Percentiles rank a stretch among this genome's conserved stretches.
Evolutionary conservation across 768 basidiomycete genomes (phyloP).

Genomic region (Boletus subcaerulescens): DNA sequence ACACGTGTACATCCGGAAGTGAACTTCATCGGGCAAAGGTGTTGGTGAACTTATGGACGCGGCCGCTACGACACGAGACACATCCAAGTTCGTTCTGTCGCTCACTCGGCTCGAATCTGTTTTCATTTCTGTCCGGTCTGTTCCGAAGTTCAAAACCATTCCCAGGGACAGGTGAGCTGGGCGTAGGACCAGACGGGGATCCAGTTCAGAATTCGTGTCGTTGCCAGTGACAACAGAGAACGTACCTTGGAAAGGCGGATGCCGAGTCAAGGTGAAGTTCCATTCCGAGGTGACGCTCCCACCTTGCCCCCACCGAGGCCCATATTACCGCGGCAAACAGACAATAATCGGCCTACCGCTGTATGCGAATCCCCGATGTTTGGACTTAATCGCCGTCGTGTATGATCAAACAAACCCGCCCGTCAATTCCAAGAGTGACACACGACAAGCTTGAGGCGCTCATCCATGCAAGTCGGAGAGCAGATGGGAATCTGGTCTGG

Average conservation of each 20-base stretch:
- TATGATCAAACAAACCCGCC: slow-evolving; percentile 2
- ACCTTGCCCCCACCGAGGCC: slow-evolving; percentile 7
- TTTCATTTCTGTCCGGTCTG: slow-evolving; percentile 10
- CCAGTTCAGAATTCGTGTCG: slow-evolving; percentile 24
- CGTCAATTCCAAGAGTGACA: slow-evolving; percentile 7
- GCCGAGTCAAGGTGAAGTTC: not conserved
- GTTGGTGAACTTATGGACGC: slow-evolving; percentile 10
- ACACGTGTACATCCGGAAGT: slow-evolving; percentile 29
- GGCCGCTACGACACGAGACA: slow-evolving; percentile 17
- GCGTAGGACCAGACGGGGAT: slow-evolving; percentile 15
- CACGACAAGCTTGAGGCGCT: slow-evolving; percentile 9
- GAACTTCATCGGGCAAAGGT: slow-evolving; percentile 11
- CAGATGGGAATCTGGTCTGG: slow-evolving; percentile 12
- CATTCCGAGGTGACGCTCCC: slow-evolving; percentile 4
- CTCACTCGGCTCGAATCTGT: slow-evolving; percentile 1
- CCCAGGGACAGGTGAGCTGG: slow-evolving; percentile 1
- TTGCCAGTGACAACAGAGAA: slow-evolving; percentile 25
- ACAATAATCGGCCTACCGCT: slow-evolving; percentile 3
- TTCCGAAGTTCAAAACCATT: slow-evolving; percentile 6
- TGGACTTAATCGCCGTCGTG: slow-evolving; percentile 22
- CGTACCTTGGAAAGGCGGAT: slow-evolving; percentile 14
- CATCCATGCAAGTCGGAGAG: not conserved
- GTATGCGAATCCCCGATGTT: slow-evolving; percentile 25
- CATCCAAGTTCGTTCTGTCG: slow-evolving; percentile 12
- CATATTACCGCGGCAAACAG: slow-evolving; percentile 17